Conservation (phyloP, 2,329 filamentous ascomycete genomes). For the Pseudopyrenochaeta lycopersici region DNA sequence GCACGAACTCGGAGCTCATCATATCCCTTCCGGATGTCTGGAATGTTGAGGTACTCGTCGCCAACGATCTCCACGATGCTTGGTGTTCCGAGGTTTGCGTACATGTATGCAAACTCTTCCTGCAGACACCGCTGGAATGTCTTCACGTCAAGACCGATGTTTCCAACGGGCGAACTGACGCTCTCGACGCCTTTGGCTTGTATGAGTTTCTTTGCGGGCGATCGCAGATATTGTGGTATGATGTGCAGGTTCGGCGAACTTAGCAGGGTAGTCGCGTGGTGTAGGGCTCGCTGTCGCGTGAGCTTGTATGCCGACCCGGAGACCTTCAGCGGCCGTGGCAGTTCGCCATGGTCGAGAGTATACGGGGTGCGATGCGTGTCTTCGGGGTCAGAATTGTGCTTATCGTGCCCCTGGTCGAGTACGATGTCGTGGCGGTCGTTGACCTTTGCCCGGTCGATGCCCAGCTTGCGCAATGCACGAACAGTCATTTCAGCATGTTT, state of each 20-base stretch:
- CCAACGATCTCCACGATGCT: constrained; percentile 59
- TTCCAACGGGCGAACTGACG: constrained; percentile 83
- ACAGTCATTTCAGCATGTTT: constrained; percentile 94
- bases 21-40: constrained; percentile 69
- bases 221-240: constrained; percentile 76
- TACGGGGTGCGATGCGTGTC: constrained; percentile 58
- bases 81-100: constrained; percentile 57
- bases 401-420: constrained; percentile 62
- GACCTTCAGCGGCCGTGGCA: constrained; percentile 69
- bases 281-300: constrained; percentile 79
- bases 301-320: constrained; percentile 97
- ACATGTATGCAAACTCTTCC: constrained; percentile 71
- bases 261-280: constrained; percentile 92
- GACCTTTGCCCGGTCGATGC: constrained; percentile 70
- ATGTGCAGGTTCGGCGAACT: constrained; percentile 75
- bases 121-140: constrained; percentile 58
- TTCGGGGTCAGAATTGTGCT: constrained; percentile 34
- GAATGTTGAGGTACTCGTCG: constrained; percentile 60
- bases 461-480: constrained; percentile 73
- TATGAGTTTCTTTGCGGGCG: constrained; percentile 80
- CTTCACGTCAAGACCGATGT: constrained; percentile 69
- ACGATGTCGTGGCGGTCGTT: constrained; percentile 96
- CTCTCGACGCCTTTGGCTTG: constrained; percentile 88
- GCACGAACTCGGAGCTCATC: constrained; percentile 66
- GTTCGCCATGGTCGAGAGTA: constrained; percentile 40